A percentile compares a stretch with the other conserved stretches of the same genome.
Evolutionary conservation across 129 eudicot species (phyloP).

Genomic region (Pulicaria dysenterica): DNA sequence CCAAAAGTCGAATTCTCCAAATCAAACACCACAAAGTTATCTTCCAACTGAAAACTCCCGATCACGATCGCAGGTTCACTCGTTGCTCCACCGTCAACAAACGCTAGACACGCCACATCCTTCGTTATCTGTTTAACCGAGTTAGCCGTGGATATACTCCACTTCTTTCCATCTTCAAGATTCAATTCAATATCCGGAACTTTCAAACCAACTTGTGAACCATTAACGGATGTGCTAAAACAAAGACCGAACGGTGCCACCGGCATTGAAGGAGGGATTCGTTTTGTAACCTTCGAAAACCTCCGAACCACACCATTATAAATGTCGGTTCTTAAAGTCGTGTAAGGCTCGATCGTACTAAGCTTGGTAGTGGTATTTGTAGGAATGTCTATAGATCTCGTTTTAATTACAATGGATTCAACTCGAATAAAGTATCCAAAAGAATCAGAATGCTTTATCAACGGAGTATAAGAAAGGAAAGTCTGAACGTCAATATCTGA

Average conservation of each 20-base stretch:
- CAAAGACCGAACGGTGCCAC: conserved; percentile 46
- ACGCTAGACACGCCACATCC: conserved; percentile 47
- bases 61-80: conserved; percentile 38
- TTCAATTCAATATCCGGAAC: conserved; percentile 41
- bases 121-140: conserved; percentile 34
- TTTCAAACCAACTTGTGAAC: conserved; percentile 20
- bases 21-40: conserved; percentile 49
- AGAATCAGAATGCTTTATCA: conserved; percentile 20
- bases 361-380: conserved; percentile 21
- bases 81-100: conserved; percentile 45
- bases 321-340: conserved; percentile 36
- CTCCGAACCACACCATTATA: conserved; percentile 28
- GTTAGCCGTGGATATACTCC: conserved; percentile 43
- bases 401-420: conserved; percentile 32
- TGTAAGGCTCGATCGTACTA: conserved; percentile 45
- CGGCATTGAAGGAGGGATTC: conserved; percentile 32
- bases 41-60: conserved; percentile 46
- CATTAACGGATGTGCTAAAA: conserved; percentile 22
- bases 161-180: conserved; percentile 35
- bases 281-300: conserved; percentile 31
- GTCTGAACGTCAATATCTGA: conserved; percentile 22
- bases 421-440: conserved; percentile 40
- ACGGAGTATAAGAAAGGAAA: conserved; percentile 38
- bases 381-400: conserved; percentile 16
- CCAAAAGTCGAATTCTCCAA: conserved; percentile 46